Conservation (phyloP, 805 yeast species). For the Ogataea allantospora region DNA sequence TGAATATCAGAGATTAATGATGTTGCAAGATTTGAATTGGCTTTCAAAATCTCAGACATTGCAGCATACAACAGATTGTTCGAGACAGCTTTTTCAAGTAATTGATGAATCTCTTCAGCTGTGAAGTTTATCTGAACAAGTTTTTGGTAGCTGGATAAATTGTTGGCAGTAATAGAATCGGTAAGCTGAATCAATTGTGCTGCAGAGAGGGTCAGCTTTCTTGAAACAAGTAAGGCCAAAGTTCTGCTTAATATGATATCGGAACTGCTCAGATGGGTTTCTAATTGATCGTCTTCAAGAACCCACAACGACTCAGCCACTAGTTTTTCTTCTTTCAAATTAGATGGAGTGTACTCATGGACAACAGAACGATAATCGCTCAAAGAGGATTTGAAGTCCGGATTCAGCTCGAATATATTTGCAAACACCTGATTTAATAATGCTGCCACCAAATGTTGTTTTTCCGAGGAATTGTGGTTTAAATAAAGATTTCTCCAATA, state of each 20-base stretch:
- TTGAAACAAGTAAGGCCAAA: conserved; percentile 2
- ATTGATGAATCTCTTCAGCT: background rate
- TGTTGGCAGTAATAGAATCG: background rate
- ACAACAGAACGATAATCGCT: conserved; percentile 4
- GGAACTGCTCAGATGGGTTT: conserved; percentile 2
- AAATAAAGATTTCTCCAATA: conserved; percentile 28
- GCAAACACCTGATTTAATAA: conserved; percentile 30
- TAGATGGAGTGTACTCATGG: background rate
- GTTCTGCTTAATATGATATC: conserved; percentile 2
- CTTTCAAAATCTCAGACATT: background rate
- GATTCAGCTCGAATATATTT: conserved; percentile 12
- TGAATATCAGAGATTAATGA: background rate
- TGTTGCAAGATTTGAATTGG: conserved; percentile 1
- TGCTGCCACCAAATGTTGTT: conserved; percentile 16
- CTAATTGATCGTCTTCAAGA: conserved; percentile 11
- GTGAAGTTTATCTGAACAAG: background rate
- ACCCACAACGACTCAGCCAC: conserved; percentile 24
- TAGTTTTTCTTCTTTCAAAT: conserved; percentile 1
- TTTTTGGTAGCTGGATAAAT: background rate
- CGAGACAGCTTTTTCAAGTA: background rate
- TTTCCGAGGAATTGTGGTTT: background rate
- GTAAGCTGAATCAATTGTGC: conserved; percentile 1
- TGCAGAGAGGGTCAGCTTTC: conserved; percentile 3
- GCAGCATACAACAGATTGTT: conserved; percentile 1
- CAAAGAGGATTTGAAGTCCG: background rate